Base-by-base conservation (phyloP, 768 basidiomycete species). In the Tremella fuciformis region DNA sequence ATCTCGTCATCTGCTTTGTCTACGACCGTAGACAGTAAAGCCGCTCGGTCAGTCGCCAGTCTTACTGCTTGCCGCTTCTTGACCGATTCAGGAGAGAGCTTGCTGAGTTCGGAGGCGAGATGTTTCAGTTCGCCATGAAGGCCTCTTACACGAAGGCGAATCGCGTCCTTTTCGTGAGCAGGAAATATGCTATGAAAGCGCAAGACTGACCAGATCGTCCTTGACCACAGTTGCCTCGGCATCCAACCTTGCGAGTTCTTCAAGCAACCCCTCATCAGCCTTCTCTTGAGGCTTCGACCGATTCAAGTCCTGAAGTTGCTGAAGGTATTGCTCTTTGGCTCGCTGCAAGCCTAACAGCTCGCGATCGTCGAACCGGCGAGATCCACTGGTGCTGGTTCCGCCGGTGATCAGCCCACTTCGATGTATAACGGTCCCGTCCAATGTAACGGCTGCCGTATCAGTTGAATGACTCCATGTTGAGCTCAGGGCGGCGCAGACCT, bases 401-500 rank as follows among this genome's bases (percentile, higher is more conserved):
- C 96, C 96, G 34, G 96, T 99, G 73, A 99, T 98, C 48, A 94
- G 79, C 60, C 96, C 96, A 65, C 90, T 92, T 80, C 93, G 93
- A 77, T 99, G 96, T 48, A 99, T 97, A 60, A 99, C 81, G 2
- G 93, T 98, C 0, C 96, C 96, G 44, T 98, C 93, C 42, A 99
- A 80, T 0, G 96, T 96, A 19, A 99, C 96, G 59, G 93, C 96
- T 93, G 57, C 19, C 47, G 21, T 39, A 37, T 37, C 48, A 55
- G 57, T 24, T 8, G 29, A 11, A 4, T 34, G 6, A 34, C 29
- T 34, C 11, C 4, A 11, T 6, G 29, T 34, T 11, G 29, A 11
- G 29, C 11, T 34, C 6, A 19, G 34, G 44, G 44, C n/a, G 4
- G 15, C 16, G 71, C 83, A 37, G 58, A 93, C 94, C 91, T 82